phyloP scores from a whole-genome alignment of 2,329 filamentous ascomycete species.

The Botrytis elliptica region DNA sequence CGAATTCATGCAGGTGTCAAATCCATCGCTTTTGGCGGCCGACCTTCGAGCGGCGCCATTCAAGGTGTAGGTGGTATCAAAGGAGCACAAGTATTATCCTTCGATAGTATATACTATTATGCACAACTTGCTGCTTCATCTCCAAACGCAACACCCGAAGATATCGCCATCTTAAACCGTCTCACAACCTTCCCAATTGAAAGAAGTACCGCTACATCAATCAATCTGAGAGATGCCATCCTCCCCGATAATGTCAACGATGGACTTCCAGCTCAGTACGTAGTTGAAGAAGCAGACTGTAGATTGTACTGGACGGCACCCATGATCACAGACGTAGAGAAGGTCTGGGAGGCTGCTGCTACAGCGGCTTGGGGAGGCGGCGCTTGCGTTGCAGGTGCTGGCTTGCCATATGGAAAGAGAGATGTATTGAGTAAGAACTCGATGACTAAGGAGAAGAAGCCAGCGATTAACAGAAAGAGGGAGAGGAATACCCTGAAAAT shows the following conservation, averaged over 20 bases:
- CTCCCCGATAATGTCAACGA: constrained; percentile 36
- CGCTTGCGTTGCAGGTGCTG: constrained; percentile 36
- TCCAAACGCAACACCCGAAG: constrained; percentile 23
- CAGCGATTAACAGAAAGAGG: not conserved
- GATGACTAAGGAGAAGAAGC: constrained; percentile 4
- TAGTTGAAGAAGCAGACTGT: constrained; percentile 60
- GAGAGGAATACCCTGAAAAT: constrained; percentile 1
- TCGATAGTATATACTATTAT: constrained; percentile 26
- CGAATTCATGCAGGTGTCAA: constrained; percentile 52
- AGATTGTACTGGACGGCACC: constrained; percentile 57
- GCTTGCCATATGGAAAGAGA: constrained; percentile 26
- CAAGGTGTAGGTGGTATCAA: constrained; percentile 66
- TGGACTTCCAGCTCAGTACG: constrained; percentile 55
- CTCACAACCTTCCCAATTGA: constrained; percentile 28
- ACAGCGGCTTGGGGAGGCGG: constrained; percentile 44
- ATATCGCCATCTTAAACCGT: constrained; percentile 25
- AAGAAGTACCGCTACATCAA: constrained; percentile 37
- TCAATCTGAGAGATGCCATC: constrained; percentile 46
- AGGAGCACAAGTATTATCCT: constrained; percentile 46
- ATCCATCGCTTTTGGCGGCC: constrained; percentile 59
- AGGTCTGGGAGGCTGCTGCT: constrained; percentile 51
- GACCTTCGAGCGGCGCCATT: constrained; percentile 53
- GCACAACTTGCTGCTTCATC: constrained; percentile 25
- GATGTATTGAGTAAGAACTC: not conserved
- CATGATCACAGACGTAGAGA: constrained; percentile 51